Percentiles rank a stretch among this genome's conserved stretches.
Conservation (phyloP, 257 asterid species). For the Fraxinus anomala region DNA sequence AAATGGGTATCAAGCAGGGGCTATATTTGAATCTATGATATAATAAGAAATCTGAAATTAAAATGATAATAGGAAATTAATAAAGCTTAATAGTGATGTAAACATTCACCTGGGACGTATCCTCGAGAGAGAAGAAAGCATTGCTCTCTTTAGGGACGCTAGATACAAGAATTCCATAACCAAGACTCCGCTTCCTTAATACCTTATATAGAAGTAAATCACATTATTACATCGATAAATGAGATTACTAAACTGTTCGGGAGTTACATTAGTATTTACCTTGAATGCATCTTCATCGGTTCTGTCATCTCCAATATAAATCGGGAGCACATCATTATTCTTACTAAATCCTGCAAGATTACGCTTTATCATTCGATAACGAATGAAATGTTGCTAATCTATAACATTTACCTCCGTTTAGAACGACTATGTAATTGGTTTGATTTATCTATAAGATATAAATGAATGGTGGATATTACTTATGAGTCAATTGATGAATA, state of each 20-base stretch:
- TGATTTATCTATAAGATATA: no score
- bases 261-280: constrained; percentile 41
- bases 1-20: no score
- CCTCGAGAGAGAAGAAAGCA: constrained; percentile 79
- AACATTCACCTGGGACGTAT: constrained; percentile 66
- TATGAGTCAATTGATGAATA: no score
- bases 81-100: neutral
- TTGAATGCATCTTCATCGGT: constrained; percentile 96
- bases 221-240: neutral
- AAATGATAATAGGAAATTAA: neutral
- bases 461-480: no score
- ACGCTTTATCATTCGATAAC: neutral
- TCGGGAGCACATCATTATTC: constrained; percentile 63
- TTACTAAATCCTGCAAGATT: constrained; percentile 56
- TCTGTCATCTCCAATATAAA: constrained; percentile 83
- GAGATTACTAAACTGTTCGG: neutral
- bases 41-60: no score
- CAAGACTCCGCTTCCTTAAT: constrained; percentile 54
- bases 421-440: no score
- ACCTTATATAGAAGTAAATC: constrained; percentile 37
- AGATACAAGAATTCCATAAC: constrained; percentile 85
- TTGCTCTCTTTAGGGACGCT: constrained; percentile 71
- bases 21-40: neutral
- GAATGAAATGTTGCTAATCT: neutral
- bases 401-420: no score